Evolutionary conservation across 2,329 filamentous ascomycete genomes (phyloP), one percentile per base, ranked within the genome.

Genomic region (Trichoderma koningii): DNA sequence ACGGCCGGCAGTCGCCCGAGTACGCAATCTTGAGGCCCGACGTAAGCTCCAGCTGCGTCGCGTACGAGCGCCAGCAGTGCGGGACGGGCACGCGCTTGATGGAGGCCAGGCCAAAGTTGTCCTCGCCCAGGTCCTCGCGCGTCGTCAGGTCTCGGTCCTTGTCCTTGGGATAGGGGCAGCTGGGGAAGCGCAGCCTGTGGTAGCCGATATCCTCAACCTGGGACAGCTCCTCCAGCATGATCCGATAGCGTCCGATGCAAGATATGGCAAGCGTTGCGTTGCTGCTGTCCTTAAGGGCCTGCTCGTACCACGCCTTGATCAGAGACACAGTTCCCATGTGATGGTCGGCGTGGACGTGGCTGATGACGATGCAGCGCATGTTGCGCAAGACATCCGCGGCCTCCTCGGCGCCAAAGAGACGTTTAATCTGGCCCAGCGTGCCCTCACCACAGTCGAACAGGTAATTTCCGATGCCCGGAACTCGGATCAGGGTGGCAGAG

Each of bases 321-420:
- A 98, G 80, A 6, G 88, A 85, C n/a, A 86, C 83, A 1, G 88
- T 91, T 30, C 95, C 95, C 21, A 99, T 84, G 73, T 98, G 95
- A 77, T 99, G 95, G 78, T 99, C 95, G 5, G 95, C 95, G 76
- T 99, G 95, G 68, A 96, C 81, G 78, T 99, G 95, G 76, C 92
- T 96, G 77, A 99, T 95, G 87, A 92, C 96, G 68, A 99, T 89
- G 70, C 87, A 86, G 62, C 88, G 89, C 50, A 99, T 81, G 68
- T 96, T 88, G 66, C 81, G 83, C n/a, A 99, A 80, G 14, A 97
- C 82, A n/a, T 88, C 82, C 30, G 81, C 80, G 3, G 94, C 80
- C 68, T 91, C 84, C 5, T 87, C 82, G 0, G 82, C 79, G 6
- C 84, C 82, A 71, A 90, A 94, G 0, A 91, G 82, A 57, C 95